These are phyloP conservation scores for Colletotrichum sp. DNA, from an alignment of 2,329 filamentous ascomycete species.

Conservation along the genomic window DNA sequence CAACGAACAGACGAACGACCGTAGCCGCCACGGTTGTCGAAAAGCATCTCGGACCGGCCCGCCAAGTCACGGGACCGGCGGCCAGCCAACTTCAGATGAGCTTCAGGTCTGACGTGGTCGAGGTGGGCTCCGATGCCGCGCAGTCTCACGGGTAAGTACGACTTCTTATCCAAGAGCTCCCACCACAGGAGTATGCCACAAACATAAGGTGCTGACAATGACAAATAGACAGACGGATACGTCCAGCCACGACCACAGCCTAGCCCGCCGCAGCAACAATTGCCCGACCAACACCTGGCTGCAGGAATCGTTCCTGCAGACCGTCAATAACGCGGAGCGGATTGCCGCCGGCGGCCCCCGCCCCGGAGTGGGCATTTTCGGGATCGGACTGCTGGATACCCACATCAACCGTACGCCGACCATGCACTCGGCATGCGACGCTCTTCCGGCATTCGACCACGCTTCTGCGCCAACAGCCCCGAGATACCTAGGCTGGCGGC, in stretches of 20 bases:
- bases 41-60: not conserved
- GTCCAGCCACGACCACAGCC: conserved; percentile 26
- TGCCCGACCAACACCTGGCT: not conserved
- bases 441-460: conserved; percentile 29
- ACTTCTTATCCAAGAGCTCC: not conserved
- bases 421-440: conserved; percentile 29
- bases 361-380: conserved; percentile 29
- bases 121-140: conserved; percentile 8
- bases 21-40: not conserved
- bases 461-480: not conserved
- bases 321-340: conserved; percentile 31
- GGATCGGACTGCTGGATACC: conserved; percentile 31
- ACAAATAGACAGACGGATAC: conserved; percentile 8
- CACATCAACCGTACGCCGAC: conserved; percentile 31
- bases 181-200: not conserved
- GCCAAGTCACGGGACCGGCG: not conserved
- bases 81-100: conserved; percentile 6
- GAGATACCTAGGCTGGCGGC: conserved; percentile 28
- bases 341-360: conserved; percentile 30
- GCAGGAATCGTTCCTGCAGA: conserved; percentile 11
- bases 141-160: not conserved
- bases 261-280: conserved; percentile 1
- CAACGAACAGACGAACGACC: not conserved
- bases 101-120: conserved; percentile 12
- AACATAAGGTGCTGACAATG: not conserved